These are phyloP conservation scores for Malassezia globosa DNA, from an alignment of 1,284 basidiomycete genomes.

Conservation along the genomic window DNA sequence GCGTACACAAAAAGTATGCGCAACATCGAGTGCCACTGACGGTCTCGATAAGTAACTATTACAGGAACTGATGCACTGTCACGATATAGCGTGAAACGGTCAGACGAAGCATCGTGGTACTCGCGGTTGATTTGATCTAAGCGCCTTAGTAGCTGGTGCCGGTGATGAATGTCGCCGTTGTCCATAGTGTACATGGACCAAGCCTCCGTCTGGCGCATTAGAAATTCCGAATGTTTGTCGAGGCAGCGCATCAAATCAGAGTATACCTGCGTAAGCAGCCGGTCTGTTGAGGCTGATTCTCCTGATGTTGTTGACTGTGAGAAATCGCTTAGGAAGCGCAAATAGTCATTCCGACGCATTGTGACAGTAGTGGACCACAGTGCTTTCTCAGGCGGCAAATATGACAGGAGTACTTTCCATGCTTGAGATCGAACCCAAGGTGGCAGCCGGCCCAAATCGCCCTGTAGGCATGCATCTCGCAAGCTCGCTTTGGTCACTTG, in stretches of 20 bases:
- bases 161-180: background rate
- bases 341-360: slow-evolving; percentile 34
- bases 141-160: slow-evolving; percentile 21
- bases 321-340: slow-evolving; percentile 34
- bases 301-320: slow-evolving; percentile 10
- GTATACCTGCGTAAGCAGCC: background rate
- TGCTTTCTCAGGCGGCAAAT: slow-evolving; percentile 35
- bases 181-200: background rate
- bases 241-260: background rate
- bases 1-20: slow-evolving; percentile 43
- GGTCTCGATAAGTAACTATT: slow-evolving; percentile 10
- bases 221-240: background rate
- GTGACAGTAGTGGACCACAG: slow-evolving; percentile 28
- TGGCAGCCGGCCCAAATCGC: slow-evolving; percentile 24
- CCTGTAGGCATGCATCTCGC: slow-evolving; percentile 16
- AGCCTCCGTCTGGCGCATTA: background rate
- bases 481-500: background rate
- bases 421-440: slow-evolving; percentile 39
- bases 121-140: slow-evolving; percentile 26
- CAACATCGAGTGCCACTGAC: slow-evolving; percentile 39
- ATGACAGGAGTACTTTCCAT: slow-evolving; percentile 41
- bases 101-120: background rate
- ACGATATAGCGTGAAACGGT: background rate
- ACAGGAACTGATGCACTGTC: background rate
- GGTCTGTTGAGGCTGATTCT: background rate